A percentile compares a stretch with the other conserved stretches of the same genome.
phyloP scores from a whole-genome alignment of 208 protist genomes.

The Trypanosoma cruzi region DNA sequence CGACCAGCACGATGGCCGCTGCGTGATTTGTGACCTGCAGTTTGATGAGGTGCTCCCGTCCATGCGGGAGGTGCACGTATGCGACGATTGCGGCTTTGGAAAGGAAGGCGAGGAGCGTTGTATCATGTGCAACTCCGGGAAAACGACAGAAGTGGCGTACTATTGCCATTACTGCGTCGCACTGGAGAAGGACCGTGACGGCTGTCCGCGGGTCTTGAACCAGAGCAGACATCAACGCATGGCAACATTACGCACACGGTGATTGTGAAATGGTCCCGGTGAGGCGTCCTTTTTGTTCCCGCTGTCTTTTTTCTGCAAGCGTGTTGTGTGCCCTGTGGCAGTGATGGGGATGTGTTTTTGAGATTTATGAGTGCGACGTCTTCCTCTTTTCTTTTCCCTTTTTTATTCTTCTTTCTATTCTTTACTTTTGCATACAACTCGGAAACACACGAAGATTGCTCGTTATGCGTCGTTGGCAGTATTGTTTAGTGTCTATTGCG shows the following conservation, averaged over 20 bases:
- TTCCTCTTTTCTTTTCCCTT: neutral
- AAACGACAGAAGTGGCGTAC: slow-evolving; percentile 78
- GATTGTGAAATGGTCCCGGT: neutral
- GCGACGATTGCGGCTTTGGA: slow-evolving; percentile 86
- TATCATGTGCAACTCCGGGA: slow-evolving; percentile 76
- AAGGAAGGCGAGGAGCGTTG: slow-evolving; percentile 79
- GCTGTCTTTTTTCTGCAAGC: neutral
- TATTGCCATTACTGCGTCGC: slow-evolving; percentile 88
- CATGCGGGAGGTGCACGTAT: slow-evolving; percentile 83
- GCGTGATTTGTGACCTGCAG: slow-evolving; percentile 87
- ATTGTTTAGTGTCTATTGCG: slow-evolving; percentile 1
- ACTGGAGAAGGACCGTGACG: slow-evolving; percentile 90
- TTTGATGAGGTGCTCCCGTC: slow-evolving; percentile 72
- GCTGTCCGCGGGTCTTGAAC: slow-evolving; percentile 86
- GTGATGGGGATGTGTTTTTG: neutral
- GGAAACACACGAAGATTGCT: neutral
- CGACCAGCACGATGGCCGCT: slow-evolving; percentile 86
- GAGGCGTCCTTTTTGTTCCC: neutral
- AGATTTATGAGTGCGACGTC: neutral
- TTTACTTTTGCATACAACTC: neutral
- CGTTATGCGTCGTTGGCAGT: slow-evolving; percentile 25
- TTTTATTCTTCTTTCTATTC: neutral
- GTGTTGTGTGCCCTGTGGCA: neutral
- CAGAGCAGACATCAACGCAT: slow-evolving; percentile 74
- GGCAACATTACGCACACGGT: slow-evolving; percentile 39